These are phyloP conservation scores for Tephrocybe sp. DNA, from an alignment of 768 basidiomycete genomes.

Conservation along the genomic window DNA sequence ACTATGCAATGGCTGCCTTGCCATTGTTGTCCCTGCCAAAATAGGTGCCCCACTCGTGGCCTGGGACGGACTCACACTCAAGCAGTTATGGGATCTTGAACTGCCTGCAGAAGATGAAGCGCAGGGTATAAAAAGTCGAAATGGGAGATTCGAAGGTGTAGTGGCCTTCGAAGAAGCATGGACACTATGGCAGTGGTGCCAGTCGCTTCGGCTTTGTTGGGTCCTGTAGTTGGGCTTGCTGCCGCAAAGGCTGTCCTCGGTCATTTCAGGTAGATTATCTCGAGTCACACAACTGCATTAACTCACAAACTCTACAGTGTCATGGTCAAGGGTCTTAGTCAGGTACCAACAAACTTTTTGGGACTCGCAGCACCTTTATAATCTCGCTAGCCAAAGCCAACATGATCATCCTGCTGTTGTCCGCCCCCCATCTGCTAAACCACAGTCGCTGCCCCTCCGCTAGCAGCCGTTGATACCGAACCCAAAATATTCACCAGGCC, in stretches of 20 bases:
- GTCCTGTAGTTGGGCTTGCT: constrained; percentile 41
- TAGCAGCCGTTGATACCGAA: no score
- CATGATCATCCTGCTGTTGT: no score
- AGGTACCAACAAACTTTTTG: no score
- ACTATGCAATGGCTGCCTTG: constrained; percentile 60
- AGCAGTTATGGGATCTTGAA: constrained; percentile 53
- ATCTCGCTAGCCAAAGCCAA: no score
- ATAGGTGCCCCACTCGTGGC: constrained; percentile 61
- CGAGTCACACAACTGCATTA: background rate
- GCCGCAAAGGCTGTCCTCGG: constrained; percentile 38
- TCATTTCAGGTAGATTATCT: constrained; percentile 32
- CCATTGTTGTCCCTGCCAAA: constrained; percentile 59
- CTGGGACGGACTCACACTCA: constrained; percentile 63
- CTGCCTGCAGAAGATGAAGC: no score
- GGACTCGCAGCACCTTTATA: no score
- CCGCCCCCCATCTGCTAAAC: no score
- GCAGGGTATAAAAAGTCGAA: no score
- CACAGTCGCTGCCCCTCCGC: no score
- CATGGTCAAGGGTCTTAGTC: constrained; percentile 41
- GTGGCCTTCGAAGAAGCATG: constrained; percentile 35
- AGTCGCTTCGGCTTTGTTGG: constrained; percentile 36
- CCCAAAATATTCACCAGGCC: no score
- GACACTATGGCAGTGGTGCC: constrained; percentile 38
- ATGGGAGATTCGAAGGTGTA: no score
- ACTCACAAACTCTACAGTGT: constrained; percentile 24